These are phyloP conservation scores for Grammothele lineata DNA, from an alignment of 768 basidiomycete species.

Conservation along the genomic window DNA sequence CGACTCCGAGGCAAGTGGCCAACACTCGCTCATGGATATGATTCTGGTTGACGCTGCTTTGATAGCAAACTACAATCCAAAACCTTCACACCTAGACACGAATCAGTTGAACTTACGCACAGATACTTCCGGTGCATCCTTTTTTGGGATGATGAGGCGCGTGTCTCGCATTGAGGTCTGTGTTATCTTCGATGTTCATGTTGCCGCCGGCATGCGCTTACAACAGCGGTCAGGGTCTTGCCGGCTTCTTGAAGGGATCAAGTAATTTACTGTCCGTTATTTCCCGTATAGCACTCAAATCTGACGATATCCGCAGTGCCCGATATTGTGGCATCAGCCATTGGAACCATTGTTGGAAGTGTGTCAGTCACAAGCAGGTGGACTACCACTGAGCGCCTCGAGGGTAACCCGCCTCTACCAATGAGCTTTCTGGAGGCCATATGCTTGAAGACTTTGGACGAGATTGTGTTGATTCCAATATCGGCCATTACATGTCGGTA, in stretches of 20 bases:
- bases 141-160: slow-evolving; percentile 67
- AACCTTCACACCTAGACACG: slow-evolving; percentile 77
- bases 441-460: slow-evolving; percentile 56
- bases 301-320: slow-evolving; percentile 52
- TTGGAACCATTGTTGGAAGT: slow-evolving; percentile 52
- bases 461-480: slow-evolving; percentile 37
- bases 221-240: slow-evolving; percentile 47
- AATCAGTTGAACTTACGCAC: slow-evolving; percentile 73
- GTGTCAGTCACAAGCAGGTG: slow-evolving; percentile 51
- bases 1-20: too few species aligned
- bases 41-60: too few species aligned
- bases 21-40: too few species aligned
- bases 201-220: background rate
- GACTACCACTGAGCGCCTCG: slow-evolving; percentile 54
- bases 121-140: slow-evolving; percentile 67
- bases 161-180: slow-evolving; percentile 72
- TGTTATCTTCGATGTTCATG: too few species aligned
- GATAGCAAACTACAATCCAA: slow-evolving; percentile 74
- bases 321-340: too few species aligned
- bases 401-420: slow-evolving; percentile 54
- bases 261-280: slow-evolving; percentile 32
- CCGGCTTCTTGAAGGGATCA: slow-evolving; percentile 77
- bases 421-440: slow-evolving; percentile 60
- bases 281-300: slow-evolving; percentile 19
- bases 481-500: background rate